A percentile compares a stretch with the other conserved stretches of the same genome.
Conservation (phyloP, 2,329 filamentous ascomycete species). For the Ophiostoma perfectum region DNA sequence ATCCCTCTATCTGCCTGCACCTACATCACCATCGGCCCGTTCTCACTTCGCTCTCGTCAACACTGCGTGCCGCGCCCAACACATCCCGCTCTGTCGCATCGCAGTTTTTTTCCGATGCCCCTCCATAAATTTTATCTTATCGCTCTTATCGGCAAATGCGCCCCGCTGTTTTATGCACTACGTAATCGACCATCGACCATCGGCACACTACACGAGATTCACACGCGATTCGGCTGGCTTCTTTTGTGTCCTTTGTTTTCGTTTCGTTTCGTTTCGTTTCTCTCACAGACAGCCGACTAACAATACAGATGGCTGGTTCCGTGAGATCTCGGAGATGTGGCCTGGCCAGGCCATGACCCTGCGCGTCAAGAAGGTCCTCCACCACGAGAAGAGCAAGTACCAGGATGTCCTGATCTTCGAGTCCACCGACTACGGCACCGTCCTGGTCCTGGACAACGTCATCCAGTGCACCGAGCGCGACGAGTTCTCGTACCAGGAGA, state of each 20-base stretch:
- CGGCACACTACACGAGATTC: not conserved
- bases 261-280: not conserved
- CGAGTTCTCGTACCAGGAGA: conserved; percentile 99
- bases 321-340: conserved; percentile 98
- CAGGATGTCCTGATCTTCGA: conserved; percentile 99
- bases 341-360: conserved; percentile 97
- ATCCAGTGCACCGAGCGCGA: conserved; percentile 98
- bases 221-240: not conserved
- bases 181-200: conserved; percentile 4
- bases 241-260: conserved; percentile 8
- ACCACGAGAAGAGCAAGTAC: conserved; percentile 99
- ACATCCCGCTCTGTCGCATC: conserved; percentile 17
- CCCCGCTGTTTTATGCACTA: conserved; percentile 10
- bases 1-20: not conserved
- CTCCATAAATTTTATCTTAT: conserved; percentile 22
- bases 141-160: conserved; percentile 20
- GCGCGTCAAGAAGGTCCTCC: conserved; percentile 93
- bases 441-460: conserved; percentile 96
- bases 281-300: not conserved
- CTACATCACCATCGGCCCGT: not conserved
- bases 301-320: conserved; percentile 93
- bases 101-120: conserved; percentile 23
- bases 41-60: not conserved
- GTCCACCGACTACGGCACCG: conserved; percentile 92
- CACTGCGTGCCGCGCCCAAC: not conserved